Evolutionary conservation across 106 monocot species (phyloP), one percentile per base, ranked within the genome.

Genomic region (Ottelia alismoides): DNA sequence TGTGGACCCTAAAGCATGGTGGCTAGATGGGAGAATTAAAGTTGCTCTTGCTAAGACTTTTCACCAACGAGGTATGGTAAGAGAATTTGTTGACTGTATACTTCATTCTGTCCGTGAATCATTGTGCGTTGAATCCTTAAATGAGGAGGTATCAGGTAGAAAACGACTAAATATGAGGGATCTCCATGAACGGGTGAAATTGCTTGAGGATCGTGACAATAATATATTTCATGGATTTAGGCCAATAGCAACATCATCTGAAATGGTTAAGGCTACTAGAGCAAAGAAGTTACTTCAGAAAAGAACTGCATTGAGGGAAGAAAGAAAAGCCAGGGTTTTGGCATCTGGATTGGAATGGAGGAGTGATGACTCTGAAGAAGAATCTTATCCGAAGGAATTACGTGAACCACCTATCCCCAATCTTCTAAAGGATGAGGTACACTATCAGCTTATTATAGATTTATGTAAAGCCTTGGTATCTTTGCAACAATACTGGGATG

Each of bases 21-120:
- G 90, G 90, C 64, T 63, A 64, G 72, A 71, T 71, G 76, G 76
- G 28, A 81, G 85, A 70, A 60, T 98, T 5, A 89, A 62, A 71
- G 50, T 98, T 57, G 75, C 85, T 31, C 90, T 98, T 77, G 81
- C 82, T 56, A 79, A 75, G 77, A 75, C 90, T 31, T 98, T 90
- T 70, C 68, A 63, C 32, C 32, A 49, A 61, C 89, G 75, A 70
- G 79, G 82, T 28, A 82, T 70, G 90, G 68, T 85, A 51, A 75
- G 75, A 56, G 74, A 74, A 11, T 98, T 90, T 63, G 79, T 70
- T 60, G 79, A 85, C 28, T 56, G 70, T 57, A 83, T 98, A 53
- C 70, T 68, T 62, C 51, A 55, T 12, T 53, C 61, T 11, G 55
- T 98, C 66, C 74, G 62, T 44, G 78, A 90, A 59, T 81, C 98